Evolutionary conservation across 2,329 filamentous ascomycete species (phyloP), one percentile per base, ranked within the genome.

Genomic region (Corynespora cassiicola): DNA sequence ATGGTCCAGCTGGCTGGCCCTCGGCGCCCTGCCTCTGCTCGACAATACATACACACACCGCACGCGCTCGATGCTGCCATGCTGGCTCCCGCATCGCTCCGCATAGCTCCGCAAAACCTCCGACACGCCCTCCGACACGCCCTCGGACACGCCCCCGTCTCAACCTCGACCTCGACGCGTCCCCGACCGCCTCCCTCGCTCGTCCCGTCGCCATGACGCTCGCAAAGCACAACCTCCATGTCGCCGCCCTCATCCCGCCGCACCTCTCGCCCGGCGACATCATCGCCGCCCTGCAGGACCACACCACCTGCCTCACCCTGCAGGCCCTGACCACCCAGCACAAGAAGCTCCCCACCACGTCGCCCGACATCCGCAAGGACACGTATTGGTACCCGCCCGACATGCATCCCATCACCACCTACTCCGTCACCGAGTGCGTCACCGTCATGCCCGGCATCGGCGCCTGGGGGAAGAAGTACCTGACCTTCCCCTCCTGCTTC

Each of bases 341-440:
- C 36, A 36, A 51, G 17, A 58, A 60, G 31, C 54, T 63, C 7
- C 45, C 52, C 14, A 30, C 31, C 3, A 63, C 58, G 10, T 36
- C 45, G 2, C 47, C 54, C 11, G 45, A 52, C 11, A 57, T 47
- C 3, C 47, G 55, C 22, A 63, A 58, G 46, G 64, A 68, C 36
- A 63, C 61, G 6, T 66, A 63, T 36, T 68, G 61, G 61, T 64
- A 61, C 34, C 64, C 64, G 18, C 47, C 46, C 16, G 61, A 65
- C 36, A 32, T 54, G 6, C 45, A 60, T 21, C 56, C 57, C 6
- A 45, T 65, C 9, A 33, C 47, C 8, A 55, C 56, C 0, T 68
- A 65, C 48, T 32, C 42, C 27, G 63, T 68, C 32, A 63, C 54
- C 24, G 62, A 68, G 36, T 46, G 45, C 32, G 54, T 68, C 10